phyloP scores from a whole-genome alignment of 148 eudicot genomes.

The Rhododendron simsii region DNA sequence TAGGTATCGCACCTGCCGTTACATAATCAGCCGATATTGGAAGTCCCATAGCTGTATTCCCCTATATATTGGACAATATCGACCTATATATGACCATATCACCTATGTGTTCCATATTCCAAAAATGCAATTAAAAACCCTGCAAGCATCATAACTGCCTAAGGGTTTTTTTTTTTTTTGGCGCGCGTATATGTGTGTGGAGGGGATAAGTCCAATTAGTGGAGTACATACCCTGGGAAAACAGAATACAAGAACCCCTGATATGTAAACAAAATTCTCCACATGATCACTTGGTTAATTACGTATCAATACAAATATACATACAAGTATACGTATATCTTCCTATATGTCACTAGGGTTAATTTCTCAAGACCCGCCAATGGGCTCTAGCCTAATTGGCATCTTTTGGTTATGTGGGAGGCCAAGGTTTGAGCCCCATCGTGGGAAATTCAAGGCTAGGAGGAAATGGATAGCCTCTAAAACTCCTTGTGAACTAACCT shows the following conservation, averaged over 20 bases:
- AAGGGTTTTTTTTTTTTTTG: not conserved
- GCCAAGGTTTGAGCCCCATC: too few relatives aligned
- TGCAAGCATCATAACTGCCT: not conserved
- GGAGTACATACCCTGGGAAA: not conserved
- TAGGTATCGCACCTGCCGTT: not conserved
- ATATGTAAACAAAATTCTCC: too few relatives aligned
- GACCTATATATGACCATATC: not conserved
- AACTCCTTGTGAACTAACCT: too few relatives aligned
- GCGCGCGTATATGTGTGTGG: not conserved
- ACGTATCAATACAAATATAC: too few relatives aligned
- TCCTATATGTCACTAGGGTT: too few relatives aligned
- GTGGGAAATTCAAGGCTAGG: too few relatives aligned
- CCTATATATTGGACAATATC: not conserved
- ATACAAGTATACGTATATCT: too few relatives aligned
- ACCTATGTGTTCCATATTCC: not conserved
- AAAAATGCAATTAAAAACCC: not conserved
- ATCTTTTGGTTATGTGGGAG: too few relatives aligned
- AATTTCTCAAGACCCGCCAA: too few relatives aligned
- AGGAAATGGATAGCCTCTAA: too few relatives aligned
- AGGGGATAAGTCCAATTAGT: not conserved
- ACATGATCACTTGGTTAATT: too few relatives aligned
- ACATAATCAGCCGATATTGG: not conserved
- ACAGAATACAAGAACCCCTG: not conserved
- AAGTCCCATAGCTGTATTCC: not conserved
- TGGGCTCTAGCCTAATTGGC: too few relatives aligned